A percentile compares a stretch with the other conserved stretches of the same genome.
Evolutionary conservation across 148 eudicot genomes (phyloP).

Genomic region (Chenopodium album): DNA sequence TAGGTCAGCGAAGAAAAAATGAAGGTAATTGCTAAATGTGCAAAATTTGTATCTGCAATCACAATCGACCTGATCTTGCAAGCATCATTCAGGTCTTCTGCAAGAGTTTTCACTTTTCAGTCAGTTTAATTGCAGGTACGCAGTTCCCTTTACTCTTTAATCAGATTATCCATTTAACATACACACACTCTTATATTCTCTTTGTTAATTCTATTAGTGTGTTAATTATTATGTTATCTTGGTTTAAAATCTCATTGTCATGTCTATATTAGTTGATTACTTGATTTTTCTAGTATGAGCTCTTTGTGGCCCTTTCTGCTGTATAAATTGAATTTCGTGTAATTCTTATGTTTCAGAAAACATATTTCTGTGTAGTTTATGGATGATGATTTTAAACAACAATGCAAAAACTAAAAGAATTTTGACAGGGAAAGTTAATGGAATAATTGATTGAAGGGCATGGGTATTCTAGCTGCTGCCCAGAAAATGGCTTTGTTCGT

Average conservation of each 20-base stretch:
- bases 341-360: not conserved
- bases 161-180: not conserved
- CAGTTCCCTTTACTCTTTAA: not conserved
- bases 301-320: not conserved
- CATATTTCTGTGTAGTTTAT: not conserved
- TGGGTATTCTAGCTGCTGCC: not conserved
- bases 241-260: not conserved
- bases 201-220: not conserved
- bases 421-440: too few relatives aligned
- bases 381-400: too few relatives aligned
- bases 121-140: not conserved
- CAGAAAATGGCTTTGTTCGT: not conserved
- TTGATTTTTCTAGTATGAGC: not conserved
- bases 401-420: too few relatives aligned
- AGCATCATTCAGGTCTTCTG: not conserved
- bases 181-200: not conserved
- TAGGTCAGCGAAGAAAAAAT: not conserved
- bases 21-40: not conserved
- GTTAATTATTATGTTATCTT: not conserved
- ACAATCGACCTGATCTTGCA: not conserved
- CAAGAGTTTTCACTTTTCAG: not conserved
- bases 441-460: too few relatives aligned
- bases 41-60: not conserved
- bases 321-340: not conserved
- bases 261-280: not conserved